Evolutionary conservation across 2,329 filamentous ascomycete genomes (phyloP).

Genomic region (Raffaelea ambrosiae): DNA sequence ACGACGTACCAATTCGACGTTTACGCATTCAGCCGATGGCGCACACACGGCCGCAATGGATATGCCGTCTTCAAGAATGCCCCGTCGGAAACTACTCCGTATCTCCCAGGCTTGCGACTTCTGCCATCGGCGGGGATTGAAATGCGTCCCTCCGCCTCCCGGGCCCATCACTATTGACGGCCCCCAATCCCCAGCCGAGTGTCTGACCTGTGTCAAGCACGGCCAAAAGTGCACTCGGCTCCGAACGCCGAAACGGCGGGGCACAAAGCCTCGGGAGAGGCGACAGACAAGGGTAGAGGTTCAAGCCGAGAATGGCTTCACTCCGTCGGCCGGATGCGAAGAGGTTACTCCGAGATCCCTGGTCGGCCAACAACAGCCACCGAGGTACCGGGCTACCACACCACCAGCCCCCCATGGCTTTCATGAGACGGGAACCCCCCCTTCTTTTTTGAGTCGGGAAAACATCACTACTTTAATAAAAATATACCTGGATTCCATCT

Average conservation of each 20-base stretch:
- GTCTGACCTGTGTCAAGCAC: slow-evolving; percentile 6
- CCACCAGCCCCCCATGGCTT: background rate
- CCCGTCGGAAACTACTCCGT: slow-evolving; percentile 1
- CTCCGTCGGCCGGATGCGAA: too few species aligned
- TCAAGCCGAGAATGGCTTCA: too few species aligned
- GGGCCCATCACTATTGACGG: too few species aligned
- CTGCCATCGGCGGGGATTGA: slow-evolving; percentile 9
- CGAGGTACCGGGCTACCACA: too few species aligned
- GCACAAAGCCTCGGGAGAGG: slow-evolving; percentile 4
- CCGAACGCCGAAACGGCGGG: slow-evolving; percentile 5
- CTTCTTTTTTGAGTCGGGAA: background rate
- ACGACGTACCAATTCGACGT: too few species aligned
- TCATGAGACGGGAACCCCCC: background rate
- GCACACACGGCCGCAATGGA: too few species aligned
- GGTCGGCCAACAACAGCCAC: too few species aligned
- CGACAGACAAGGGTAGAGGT: too few species aligned
- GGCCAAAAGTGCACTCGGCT: slow-evolving; percentile 5
- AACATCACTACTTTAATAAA: background rate
- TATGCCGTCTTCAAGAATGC: too few species aligned
- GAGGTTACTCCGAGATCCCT: too few species aligned
- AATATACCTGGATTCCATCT: slow-evolving; percentile 7
- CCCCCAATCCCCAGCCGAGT: background rate
- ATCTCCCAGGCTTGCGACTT: slow-evolving; percentile 12
- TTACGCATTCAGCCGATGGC: too few species aligned
- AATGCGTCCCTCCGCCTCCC: too few species aligned